Evolutionary conservation across 2,329 filamentous ascomycete species (phyloP), one percentile per base, ranked within the genome.

Genomic region (Clarireedia monteithiana): DNA sequence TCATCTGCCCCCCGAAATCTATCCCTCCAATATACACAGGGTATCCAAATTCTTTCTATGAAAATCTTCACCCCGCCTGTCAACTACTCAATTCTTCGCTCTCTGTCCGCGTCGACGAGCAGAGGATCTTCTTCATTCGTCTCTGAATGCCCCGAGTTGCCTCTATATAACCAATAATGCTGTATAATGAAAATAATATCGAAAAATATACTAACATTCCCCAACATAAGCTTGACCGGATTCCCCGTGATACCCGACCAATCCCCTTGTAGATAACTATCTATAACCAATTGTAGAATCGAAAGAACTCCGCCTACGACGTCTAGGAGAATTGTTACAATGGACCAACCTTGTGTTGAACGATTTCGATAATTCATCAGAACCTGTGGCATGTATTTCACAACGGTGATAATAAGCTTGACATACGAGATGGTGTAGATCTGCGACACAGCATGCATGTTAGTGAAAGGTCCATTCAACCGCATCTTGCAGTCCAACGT

Each of bases 231-330:
- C 74, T 97, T 99, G 64, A 94, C 86, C 0, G 91, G 89, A 70
- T 97, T 97, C 1, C 91, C 92, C 0, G 86, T 91, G 57, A 97
- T 78, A 23, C 92, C 94, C 48, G 85, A 88, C 91, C 92, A 96
- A 73, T 96, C 90, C 55, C 79, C 80, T 70, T 94, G 85, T 39
- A 95, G 73, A 57, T 86, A 89, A 58, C 89, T 91, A 73, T 97
- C 94, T 59, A 97, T 84, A 23, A 85, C 74, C 60, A 95, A 80
- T 72, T 99, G 94, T 2, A 81, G 73, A 52, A 96, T 78, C 58
- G 89, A 95, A 50, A 97, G 75, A 17, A 94, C 68, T 38, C 92
- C 91, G 39, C 94, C 94, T 1, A 77, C 75, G 58, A 96, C 79
- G 69, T 97, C 94, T 9, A 96, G 78, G 48, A 96, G 74, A 64